Conservation (phyloP, 345 rosid species). For the Diplotaxis tenuifolia region DNA sequence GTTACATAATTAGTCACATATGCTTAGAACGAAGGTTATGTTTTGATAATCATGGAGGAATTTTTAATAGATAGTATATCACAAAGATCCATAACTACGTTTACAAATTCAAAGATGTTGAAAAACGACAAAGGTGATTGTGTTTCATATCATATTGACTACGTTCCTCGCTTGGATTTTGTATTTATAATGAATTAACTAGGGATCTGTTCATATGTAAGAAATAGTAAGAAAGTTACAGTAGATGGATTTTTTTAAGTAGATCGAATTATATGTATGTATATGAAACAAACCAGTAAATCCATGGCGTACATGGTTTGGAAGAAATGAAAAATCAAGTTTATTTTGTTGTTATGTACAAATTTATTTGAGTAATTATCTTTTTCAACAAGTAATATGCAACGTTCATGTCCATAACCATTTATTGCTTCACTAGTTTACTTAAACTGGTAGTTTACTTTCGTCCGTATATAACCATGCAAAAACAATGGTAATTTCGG, state of each 20-base stretch:
- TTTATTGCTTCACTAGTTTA: too few species aligned
- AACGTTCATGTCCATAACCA: not conserved
- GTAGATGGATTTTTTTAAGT: not conserved
- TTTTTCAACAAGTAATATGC: not conserved
- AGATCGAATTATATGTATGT: not conserved
- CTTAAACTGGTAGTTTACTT: too few species aligned
- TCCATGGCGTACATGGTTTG: not conserved
- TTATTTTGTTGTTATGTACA: not conserved
- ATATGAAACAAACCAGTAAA: not conserved
- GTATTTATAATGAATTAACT: not conserved
- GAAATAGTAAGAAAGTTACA: not conserved
- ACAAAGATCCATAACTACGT: too few species aligned
- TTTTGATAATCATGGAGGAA: too few species aligned
- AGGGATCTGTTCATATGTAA: not conserved
- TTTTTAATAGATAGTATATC: too few species aligned
- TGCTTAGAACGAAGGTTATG: too few species aligned
- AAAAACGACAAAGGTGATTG: not conserved
- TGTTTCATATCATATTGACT: not conserved
- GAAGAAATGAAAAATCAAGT: not conserved
- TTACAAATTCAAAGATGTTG: not conserved
- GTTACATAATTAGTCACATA: too few species aligned
- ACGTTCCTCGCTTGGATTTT: not conserved
- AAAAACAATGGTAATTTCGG: not conserved
- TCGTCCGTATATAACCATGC: not conserved
- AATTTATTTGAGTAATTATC: not conserved